Evolutionary conservation across 306 rosid genomes (phyloP).

Genomic region (Gastrolobium bilobum): DNA sequence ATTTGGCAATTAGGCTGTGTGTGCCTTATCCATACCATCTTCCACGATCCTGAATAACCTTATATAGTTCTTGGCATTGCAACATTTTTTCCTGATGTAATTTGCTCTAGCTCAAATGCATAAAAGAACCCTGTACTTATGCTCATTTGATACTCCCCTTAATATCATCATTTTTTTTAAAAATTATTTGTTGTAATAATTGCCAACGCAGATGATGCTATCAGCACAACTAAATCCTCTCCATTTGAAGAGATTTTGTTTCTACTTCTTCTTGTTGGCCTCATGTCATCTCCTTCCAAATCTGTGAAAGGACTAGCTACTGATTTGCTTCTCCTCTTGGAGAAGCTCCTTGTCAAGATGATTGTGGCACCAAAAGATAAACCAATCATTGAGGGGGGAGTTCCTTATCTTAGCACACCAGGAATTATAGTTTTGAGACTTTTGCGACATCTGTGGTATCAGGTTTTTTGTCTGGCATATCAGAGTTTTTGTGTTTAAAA

Average conservation of each 20-base stretch:
- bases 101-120: slow-evolving; percentile 36
- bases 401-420: slow-evolving; percentile 68
- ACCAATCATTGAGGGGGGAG: slow-evolving; percentile 53
- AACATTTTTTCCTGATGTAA: slow-evolving; percentile 27
- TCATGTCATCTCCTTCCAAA: slow-evolving; percentile 93
- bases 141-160: slow-evolving; percentile 35
- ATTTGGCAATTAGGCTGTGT: slow-evolving; percentile 16
- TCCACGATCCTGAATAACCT: slow-evolving; percentile 18
- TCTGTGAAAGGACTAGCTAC: slow-evolving; percentile 76
- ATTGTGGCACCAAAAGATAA: slow-evolving; percentile 52
- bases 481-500: slow-evolving; percentile 42
- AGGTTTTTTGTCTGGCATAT: slow-evolving; percentile 61
- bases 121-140: slow-evolving; percentile 25
- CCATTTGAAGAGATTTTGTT: slow-evolving; percentile 81
- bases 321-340: slow-evolving; percentile 73
- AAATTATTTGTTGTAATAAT: slow-evolving; percentile 31
- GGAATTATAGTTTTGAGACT: slow-evolving; percentile 74
- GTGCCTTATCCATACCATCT: slow-evolving; percentile 37
- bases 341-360: slow-evolving; percentile 66
- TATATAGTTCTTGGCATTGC: slow-evolving; percentile 20
- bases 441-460: slow-evolving; percentile 75
- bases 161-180: slow-evolving; percentile 34
- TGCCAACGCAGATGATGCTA: slow-evolving; percentile 65
- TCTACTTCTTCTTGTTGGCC: slow-evolving; percentile 79
- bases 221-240: slow-evolving; percentile 50